Base-by-base conservation (phyloP, 208 protist species). In the Acanthamoeba lenticulata region DNA sequence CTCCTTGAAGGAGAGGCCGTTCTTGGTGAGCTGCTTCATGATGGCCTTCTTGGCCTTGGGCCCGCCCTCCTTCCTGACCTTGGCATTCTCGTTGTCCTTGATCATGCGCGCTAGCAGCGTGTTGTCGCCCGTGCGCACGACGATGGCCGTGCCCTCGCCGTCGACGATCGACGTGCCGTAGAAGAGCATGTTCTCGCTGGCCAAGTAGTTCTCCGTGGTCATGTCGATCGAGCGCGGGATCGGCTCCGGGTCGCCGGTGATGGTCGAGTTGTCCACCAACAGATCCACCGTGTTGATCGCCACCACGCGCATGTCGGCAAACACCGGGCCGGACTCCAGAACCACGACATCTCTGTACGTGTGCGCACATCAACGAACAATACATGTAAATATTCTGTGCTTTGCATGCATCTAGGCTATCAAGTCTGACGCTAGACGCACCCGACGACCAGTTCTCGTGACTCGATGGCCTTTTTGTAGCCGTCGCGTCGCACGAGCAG, bases 21-120 rank as follows among this genome's bases (percentile, higher is more conserved):
- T 92, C 86, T 92, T 92, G 34, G 32, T 21, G 52, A 92, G 55
- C 86, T 52, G 32, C 34, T 92, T 92, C 86, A 92, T 62, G 47
- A 92, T 36, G 47, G 45, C 29, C 86, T 92, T 92, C 34, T 92
- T 92, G 32, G 55, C 49, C 60, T 69, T 92, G n/a, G 86, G 86
- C 24, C 86, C 86, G 36, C 86, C 55, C 3, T 92, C 49, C 49
- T 92, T 92, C 6, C 86, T 65, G 11, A n/a, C 45, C 40, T 92
- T 62, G 52, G 86, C 21, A 29, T 32, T 69, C 55, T 92, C 86
- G 60, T 92, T 92, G 42, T 92, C 45, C 86, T 36, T 72, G 24
- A 92, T 45, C 86, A 92, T 92, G 5, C 86, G 32, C 24, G 38
- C 86, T 34, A 92, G 55, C 11, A 92, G 45, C n/a, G 86, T 92